Conservation (phyloP, 2,329 filamentous ascomycete species). For the Cercospora nicotianae region DNA sequence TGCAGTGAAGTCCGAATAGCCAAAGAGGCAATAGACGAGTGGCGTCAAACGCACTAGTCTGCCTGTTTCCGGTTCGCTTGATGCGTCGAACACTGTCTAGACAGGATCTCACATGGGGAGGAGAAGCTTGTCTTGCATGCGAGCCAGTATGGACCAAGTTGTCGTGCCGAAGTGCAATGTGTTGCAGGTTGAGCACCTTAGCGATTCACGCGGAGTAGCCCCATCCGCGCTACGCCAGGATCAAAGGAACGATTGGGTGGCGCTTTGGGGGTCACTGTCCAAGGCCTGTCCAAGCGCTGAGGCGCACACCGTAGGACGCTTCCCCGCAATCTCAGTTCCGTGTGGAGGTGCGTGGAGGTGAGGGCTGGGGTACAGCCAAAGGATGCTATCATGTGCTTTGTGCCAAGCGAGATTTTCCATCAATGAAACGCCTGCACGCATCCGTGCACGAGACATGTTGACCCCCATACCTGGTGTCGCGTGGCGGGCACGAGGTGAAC, state of each 20-base stretch:
- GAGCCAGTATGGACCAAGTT: background rate
- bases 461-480: background rate
- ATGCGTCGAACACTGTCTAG: background rate
- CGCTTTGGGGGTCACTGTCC: conserved; percentile 1
- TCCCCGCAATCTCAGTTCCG: background rate
- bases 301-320: background rate
- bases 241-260: background rate
- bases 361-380: conserved; percentile 3
- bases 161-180: background rate
- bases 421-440: background rate
- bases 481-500: background rate
- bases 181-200: background rate
- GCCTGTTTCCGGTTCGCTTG: background rate
- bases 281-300: background rate
- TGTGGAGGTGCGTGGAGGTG: conserved; percentile 5
- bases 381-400: background rate
- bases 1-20: conserved; percentile 15
- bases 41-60: background rate
- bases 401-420: conserved; percentile 16
- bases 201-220: background rate
- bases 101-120: background rate
- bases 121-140: background rate
- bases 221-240: background rate
- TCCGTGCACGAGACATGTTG: background rate
- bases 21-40: background rate